Evolutionary conservation across 331 rosid genomes (phyloP).

Genomic region (Pyrus hybrid): DNA sequence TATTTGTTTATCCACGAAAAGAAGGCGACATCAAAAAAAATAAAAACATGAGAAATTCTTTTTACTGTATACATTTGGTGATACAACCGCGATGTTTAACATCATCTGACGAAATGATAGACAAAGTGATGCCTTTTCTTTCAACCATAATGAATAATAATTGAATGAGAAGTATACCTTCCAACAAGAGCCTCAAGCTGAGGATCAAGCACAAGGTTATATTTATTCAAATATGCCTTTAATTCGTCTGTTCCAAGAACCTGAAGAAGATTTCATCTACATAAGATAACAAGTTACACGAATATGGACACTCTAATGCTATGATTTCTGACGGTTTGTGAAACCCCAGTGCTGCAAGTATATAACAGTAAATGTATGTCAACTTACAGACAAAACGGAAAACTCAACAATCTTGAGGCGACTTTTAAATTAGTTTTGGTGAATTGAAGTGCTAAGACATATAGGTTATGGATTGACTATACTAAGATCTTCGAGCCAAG

Average conservation of each 20-base stretch:
- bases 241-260: conserved; percentile 43
- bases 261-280: conserved; percentile 13
- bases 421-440: not conserved
- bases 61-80: not conserved
- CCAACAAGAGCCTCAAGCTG: conserved; percentile 43
- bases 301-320: not conserved
- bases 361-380: not conserved
- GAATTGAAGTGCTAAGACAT: not conserved
- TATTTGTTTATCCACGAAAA: not conserved
- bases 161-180: conserved; percentile 18
- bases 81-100: not conserved
- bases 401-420: not conserved
- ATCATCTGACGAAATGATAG: not conserved
- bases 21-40: not conserved
- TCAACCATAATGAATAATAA: not conserved
- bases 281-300: not conserved
- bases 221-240: conserved; percentile 31
- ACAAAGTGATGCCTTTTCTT: not conserved
- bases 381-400: not conserved
- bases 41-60: not conserved
- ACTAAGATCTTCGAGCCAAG: not conserved
- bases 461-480: not conserved
- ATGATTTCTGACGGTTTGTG: not conserved
- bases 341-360: not conserved
- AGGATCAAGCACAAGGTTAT: conserved; percentile 36